Evolutionary conservation across 805 yeast species (phyloP), one percentile per base, ranked within the genome.

Genomic region (Starmerella floricola): DNA sequence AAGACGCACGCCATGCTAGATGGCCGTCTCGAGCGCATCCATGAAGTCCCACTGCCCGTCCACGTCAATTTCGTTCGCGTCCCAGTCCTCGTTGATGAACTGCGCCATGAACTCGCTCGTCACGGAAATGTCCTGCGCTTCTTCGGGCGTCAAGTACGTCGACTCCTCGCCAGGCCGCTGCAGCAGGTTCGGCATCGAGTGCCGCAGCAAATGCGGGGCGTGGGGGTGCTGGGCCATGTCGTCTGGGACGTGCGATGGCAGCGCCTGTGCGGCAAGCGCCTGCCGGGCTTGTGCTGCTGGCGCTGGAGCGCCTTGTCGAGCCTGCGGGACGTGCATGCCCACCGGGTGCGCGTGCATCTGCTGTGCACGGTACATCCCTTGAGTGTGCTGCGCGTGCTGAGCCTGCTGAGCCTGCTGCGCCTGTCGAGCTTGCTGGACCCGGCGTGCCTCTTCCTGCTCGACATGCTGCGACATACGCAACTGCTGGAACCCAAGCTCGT

Each of bases 1-100:
- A n/a, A n/a, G n/a, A n/a, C n/a, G n/a, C n/a, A n/a, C 26, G 10
- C 10, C 26, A 10, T 23, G 10, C 23, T n/a, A 39, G 6, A 31
- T 31, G 12, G 36, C 36, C 2, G 41, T 34, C 19, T 41, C 48
- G 2, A 47, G 37, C 8, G 44, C 44, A 21, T 44, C 48, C 44
- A 46, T 50, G 40, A 49, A 35, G 31, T 42, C 46, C 50, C 47
- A 51, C 24, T 48, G 50, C 24, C 27, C 18, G 37, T 39, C 41
- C 17, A 47, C 5, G 19, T 46, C 51, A 3, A 48, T 28, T 10
- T 41, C 51, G 20, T 18, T 23, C 18, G 32, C 34, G 2, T 30
- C 35, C 49, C 49, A 48, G 28, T 45, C 49, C 10, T 28, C 31
- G 29, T 36, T 40, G 27, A 46, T 33, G 37, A 46, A 46, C 38